phyloP scores from a whole-genome alignment of 345 rosid genomes.

The Hypericum androsaemum region DNA sequence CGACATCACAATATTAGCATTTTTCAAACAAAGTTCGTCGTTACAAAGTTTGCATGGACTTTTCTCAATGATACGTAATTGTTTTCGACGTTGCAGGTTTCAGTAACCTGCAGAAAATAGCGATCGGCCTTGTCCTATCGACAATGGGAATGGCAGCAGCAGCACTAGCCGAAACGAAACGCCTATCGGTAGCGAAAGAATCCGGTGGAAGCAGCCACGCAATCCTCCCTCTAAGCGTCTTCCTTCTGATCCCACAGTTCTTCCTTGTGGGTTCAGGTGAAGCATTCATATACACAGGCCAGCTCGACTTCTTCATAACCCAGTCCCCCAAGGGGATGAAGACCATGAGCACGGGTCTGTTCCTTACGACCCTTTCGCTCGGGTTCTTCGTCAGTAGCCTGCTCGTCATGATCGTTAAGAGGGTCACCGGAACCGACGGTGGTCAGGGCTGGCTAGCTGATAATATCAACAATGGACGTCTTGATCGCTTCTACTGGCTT shows the following conservation, averaged over 20 bases:
- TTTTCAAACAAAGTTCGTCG: too few relatives aligned
- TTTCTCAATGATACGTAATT: neutral
- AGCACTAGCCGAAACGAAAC: neutral
- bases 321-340: conserved; percentile 17
- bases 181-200: neutral
- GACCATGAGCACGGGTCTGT: conserved; percentile 7
- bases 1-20: too few relatives aligned
- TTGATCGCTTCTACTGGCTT: conserved; percentile 34
- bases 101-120: conserved; percentile 1
- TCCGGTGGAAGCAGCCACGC: neutral
- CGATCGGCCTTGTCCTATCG: neutral
- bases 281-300: conserved; percentile 13
- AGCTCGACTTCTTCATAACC: conserved; percentile 20
- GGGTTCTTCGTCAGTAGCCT: conserved; percentile 5
- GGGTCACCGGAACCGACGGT: neutral
- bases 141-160: neutral
- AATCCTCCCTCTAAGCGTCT: neutral
- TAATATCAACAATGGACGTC: conserved; percentile 25
- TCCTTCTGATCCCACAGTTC: conserved; percentile 4
- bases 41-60: too few relatives aligned
- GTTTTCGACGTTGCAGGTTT: neutral
- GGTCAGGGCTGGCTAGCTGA: conserved; percentile 28
- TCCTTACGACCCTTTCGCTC: conserved; percentile 3
- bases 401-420: conserved; percentile 14
- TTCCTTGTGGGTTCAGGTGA: conserved; percentile 1